phyloP scores from a whole-genome alignment of 1,139 yeast genomes.

The Candida mesenterica region DNA sequence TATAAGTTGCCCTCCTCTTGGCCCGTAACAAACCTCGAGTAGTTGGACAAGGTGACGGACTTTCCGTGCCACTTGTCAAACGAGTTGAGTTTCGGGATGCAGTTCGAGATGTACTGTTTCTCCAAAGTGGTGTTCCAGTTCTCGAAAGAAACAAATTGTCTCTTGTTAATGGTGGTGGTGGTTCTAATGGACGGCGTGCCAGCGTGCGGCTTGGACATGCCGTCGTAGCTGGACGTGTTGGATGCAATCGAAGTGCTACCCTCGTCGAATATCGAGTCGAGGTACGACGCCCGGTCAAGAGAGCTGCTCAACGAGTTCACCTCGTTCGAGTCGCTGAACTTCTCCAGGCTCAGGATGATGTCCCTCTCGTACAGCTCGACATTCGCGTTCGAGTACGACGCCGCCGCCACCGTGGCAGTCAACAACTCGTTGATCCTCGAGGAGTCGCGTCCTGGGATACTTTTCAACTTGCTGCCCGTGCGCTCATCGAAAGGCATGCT shows the following conservation, averaged over 20 bases:
- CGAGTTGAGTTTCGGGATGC: slow-evolving; percentile 41
- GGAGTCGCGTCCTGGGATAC: slow-evolving; percentile 28
- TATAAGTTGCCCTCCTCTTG: slow-evolving; percentile 14
- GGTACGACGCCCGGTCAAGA: neutral
- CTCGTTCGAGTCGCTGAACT: neutral
- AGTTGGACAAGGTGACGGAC: slow-evolving; percentile 33
- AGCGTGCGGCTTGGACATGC: neutral
- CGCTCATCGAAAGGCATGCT: slow-evolving; percentile 34
- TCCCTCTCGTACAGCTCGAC: neutral
- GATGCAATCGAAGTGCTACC: neutral
- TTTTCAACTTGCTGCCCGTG: slow-evolving; percentile 27
- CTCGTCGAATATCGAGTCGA: neutral
- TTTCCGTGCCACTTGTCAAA: slow-evolving; percentile 41
- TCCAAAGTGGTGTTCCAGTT: slow-evolving; percentile 28
- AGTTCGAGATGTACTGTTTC: slow-evolving; percentile 37
- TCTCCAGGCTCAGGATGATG: neutral
- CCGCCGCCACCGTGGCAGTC: slow-evolving; percentile 29
- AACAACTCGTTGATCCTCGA: slow-evolving; percentile 27
- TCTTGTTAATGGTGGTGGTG: slow-evolving; percentile 17
- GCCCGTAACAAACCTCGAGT: slow-evolving; percentile 17
- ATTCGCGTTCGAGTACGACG: slow-evolving; percentile 6
- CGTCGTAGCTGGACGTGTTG: neutral
- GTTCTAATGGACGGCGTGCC: neutral
- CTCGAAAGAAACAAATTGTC: slow-evolving; percentile 24
- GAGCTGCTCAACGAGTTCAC: neutral